Conservation (phyloP, 1,139 yeast genomes). For the Kodamaea anthophila region DNA sequence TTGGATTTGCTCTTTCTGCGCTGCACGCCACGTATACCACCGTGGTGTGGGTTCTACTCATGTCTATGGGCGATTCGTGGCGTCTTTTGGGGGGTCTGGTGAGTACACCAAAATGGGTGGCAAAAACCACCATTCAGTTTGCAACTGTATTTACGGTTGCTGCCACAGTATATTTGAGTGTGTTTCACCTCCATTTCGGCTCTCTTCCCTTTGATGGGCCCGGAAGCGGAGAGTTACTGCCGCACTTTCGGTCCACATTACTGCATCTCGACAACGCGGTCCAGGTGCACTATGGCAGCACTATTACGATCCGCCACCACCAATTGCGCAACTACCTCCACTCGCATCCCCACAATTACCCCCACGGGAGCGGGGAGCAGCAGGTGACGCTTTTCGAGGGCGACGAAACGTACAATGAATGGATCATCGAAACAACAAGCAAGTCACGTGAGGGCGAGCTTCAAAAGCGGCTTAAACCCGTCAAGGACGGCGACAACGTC, state of each 20-base stretch:
- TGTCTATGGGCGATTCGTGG: constrained; percentile 48
- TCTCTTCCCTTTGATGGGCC: constrained; percentile 43
- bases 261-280: constrained; percentile 35
- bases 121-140: constrained; percentile 26
- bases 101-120: constrained; percentile 21
- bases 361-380: constrained; percentile 54
- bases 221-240: constrained; percentile 47
- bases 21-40: constrained; percentile 53
- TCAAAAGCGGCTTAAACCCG: constrained; percentile 25
- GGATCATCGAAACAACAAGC: constrained; percentile 53
- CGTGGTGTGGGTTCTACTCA: constrained; percentile 41
- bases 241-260: constrained; percentile 53
- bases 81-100: constrained; percentile 51
- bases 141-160: constrained; percentile 39
- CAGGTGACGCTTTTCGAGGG: constrained; percentile 60
- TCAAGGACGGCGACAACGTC: constrained; percentile 48
- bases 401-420: constrained; percentile 53
- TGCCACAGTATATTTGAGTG: constrained; percentile 37
- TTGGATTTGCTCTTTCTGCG: constrained; percentile 50
- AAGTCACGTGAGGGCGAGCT: constrained; percentile 27
- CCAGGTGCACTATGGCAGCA: constrained; percentile 58
- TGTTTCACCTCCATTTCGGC: constrained; percentile 47
- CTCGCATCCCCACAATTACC: constrained; percentile 53
- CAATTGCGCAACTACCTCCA: constrained; percentile 61
- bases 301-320: constrained; percentile 61